Evolutionary conservation across 2,329 filamentous ascomycete genomes (phyloP), one percentile per base, ranked within the genome.

Genomic region (Aspergillus neotritici): DNA sequence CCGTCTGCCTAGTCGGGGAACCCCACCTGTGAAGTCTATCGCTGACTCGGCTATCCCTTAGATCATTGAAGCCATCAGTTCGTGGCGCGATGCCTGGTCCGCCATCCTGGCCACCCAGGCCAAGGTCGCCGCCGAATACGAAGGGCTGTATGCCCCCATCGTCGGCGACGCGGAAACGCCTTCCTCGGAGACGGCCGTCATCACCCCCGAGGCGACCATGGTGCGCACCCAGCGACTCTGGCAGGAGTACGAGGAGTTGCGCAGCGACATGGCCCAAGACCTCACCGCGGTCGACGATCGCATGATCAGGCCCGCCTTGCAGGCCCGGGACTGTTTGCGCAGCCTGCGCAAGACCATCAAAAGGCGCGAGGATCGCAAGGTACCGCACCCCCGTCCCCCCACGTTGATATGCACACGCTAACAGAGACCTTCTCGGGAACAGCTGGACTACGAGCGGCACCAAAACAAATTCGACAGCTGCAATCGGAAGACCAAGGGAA

Each of bases 291-390:
- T 94, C 51, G 85, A 91, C 51, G 68, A 72, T 8, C 79, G 80
- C 52, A 77, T 93, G 50, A 78, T 90, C 41, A 74, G 74, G 45
- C 86, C 87, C 0, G 84, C 83, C 4, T 79, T 78, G 44, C 77
- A 84, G 40, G 84, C 84, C 6, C 84, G 80, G 56, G 79, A 83
- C 40, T 78, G 71, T 41, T 74, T 91, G 47, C 79, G 82, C 51
- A 82, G 84, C 2, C 74, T 93, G 61, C 83, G 85, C 58, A 93
- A 89, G 68, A 83, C 82, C 1, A 87, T 94, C 58, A 93, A 91
- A 69, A 89, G 87, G 65, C 75, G 88, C 36, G 86, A 93, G 60
- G 86, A 90, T 56, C 86, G 82, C 67, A 83, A 87, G 69, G 76
- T 77, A 15, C 9, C 16, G 12, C 31, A n/a, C 12, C 21, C 15